A percentile compares a stretch with the other conserved stretches of the same genome.
Conservation (phyloP, 2,329 filamentous ascomycete genomes). For the Aspergillus pseudoviridinutans region DNA sequence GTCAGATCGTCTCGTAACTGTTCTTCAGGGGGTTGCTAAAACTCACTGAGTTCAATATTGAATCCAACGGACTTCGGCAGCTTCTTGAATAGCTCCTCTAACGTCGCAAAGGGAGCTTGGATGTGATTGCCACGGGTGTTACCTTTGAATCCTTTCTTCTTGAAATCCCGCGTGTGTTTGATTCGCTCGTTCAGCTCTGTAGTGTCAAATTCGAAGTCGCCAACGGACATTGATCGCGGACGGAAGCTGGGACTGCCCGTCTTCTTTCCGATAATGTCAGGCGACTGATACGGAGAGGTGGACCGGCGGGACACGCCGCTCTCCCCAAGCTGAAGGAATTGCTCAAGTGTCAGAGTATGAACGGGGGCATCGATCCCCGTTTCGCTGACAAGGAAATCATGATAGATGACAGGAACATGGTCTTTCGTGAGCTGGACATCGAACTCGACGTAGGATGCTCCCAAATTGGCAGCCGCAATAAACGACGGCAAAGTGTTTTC, state of each 20-base stretch:
- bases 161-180: slow-evolving; percentile 96
- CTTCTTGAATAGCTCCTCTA: slow-evolving; percentile 87
- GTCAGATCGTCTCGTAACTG: slow-evolving; percentile 26
- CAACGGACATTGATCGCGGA: slow-evolving; percentile 58
- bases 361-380: slow-evolving; percentile 96
- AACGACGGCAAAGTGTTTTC: slow-evolving; percentile 96
- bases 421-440: slow-evolving; percentile 99
- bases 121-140: slow-evolving; percentile 94
- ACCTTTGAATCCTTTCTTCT: slow-evolving; percentile 90
- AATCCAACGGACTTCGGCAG: slow-evolving; percentile 82
- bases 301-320: slow-evolving; percentile 45
- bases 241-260: slow-evolving; percentile 20
- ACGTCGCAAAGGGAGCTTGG: slow-evolving; percentile 89
- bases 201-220: slow-evolving; percentile 45
- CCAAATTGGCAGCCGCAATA: slow-evolving; percentile 90
- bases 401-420: slow-evolving; percentile 95
- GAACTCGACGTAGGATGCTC: slow-evolving; percentile 67
- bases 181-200: slow-evolving; percentile 69
- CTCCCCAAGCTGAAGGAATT: slow-evolving; percentile 79
- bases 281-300: slow-evolving; percentile 40
- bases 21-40: slow-evolving; percentile 15
- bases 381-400: slow-evolving; percentile 96
- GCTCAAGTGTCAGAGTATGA: slow-evolving; percentile 88
- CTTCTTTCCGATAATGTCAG: slow-evolving; percentile 9
- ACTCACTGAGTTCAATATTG: slow-evolving; percentile 88